Conservation (phyloP, 192 early-diverging fungal genomes). For the Backusella australiensis region DNA sequence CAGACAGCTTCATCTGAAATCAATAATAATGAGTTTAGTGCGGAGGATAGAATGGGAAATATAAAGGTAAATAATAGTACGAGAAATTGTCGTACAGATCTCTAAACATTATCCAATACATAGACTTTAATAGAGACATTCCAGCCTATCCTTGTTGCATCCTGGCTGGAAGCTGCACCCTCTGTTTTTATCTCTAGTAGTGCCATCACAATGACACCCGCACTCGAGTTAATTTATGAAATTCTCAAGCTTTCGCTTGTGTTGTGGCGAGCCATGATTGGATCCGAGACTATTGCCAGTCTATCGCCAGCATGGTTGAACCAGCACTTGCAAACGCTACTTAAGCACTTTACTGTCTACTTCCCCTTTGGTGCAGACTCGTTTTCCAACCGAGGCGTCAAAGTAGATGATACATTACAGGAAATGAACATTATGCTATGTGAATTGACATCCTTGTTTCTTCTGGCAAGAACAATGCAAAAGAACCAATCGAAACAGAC, state of each 20-base stretch:
- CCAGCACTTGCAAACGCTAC: conserved; percentile 52
- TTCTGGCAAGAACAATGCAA: conserved; percentile 42
- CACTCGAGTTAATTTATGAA: conserved; percentile 60
- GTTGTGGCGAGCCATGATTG: conserved; percentile 63
- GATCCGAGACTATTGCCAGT: conserved; percentile 24
- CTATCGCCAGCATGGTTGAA: conserved; percentile 42
- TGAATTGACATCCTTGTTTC: conserved; percentile 59
- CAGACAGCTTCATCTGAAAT: neutral
- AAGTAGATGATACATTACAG: conserved; percentile 55
- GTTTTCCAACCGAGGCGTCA: conserved; percentile 41
- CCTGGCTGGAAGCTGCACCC: conserved; percentile 79
- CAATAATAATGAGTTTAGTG: conserved; percentile 20
- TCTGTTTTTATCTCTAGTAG: conserved; percentile 56
- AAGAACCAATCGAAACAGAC: conserved; percentile 23
- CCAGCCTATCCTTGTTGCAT: conserved; percentile 67
- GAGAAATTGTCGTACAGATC: neutral
- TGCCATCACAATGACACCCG: conserved; percentile 45
- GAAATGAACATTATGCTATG: conserved; percentile 74
- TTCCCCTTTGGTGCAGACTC: conserved; percentile 75
- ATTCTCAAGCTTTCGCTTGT: conserved; percentile 66
- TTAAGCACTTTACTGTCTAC: conserved; percentile 67
- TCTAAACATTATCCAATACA: neutral
- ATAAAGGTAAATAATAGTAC: conserved; percentile 20
- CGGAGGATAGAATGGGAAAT: conserved; percentile 22
- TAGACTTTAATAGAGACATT: conserved; percentile 48